phyloP scores from a whole-genome alignment of 1,139 yeast species.

The Debaryomycetaceae sp. region DNA sequence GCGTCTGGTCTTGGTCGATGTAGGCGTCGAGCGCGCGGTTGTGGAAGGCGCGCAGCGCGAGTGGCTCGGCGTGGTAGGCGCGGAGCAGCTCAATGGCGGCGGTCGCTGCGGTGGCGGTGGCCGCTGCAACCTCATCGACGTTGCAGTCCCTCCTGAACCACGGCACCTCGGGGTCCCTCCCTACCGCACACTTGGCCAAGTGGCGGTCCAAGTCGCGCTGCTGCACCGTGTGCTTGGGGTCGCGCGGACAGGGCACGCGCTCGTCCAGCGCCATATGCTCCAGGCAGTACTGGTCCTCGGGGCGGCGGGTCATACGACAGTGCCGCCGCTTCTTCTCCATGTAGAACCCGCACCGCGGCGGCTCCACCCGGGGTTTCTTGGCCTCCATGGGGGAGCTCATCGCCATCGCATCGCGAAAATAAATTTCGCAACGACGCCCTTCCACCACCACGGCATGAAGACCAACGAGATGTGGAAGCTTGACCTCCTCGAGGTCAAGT shows the following conservation, averaged over 20 bases:
- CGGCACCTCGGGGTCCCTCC: conserved; percentile 25
- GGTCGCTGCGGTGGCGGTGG: background rate
- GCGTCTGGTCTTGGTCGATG: conserved; percentile 36
- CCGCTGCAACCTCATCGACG: conserved; percentile 8
- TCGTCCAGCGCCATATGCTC: conserved; percentile 46
- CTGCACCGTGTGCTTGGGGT: conserved; percentile 73
- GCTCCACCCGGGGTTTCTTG: conserved; percentile 10
- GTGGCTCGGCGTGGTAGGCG: too few relatives aligned
- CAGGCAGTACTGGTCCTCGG: conserved; percentile 52
- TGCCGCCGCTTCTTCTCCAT: conserved; percentile 45
- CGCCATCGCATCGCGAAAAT: conserved; percentile 13
- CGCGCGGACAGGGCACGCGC: conserved; percentile 75
- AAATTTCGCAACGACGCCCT: conserved; percentile 2
- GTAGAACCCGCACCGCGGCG: conserved; percentile 40
- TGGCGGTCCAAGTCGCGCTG: conserved; percentile 52
- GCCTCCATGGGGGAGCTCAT: conserved; percentile 7
- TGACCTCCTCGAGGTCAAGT: conserved; percentile 49
- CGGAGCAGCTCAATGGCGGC: conserved; percentile 2
- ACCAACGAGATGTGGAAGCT: conserved; percentile 39
- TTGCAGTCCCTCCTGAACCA: conserved; percentile 47
- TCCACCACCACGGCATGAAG: conserved; percentile 5
- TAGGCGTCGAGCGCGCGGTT: conserved; percentile 1
- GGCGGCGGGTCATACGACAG: conserved; percentile 61
- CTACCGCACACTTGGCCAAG: conserved; percentile 48
- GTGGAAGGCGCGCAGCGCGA: background rate